Base-by-base conservation (phyloP, 1,284 basidiomycete species). In the Apiotrichum domesticum region DNA sequence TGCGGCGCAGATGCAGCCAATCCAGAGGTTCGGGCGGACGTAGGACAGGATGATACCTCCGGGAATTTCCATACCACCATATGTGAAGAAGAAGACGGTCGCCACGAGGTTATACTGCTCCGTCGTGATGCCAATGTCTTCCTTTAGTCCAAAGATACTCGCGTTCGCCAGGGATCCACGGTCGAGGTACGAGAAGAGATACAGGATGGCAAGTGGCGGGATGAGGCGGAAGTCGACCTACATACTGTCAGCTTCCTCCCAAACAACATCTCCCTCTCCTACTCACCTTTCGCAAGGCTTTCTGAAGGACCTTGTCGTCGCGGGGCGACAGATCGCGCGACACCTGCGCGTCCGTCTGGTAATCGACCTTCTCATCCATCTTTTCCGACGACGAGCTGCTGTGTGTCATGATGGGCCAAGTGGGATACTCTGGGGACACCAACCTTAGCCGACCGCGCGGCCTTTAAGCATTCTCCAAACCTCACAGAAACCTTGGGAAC, bases 171-270 rank as follows among this genome's bases (percentile, higher is more conserved):
- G 35, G 7, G 47, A 49, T 10, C 47, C 47, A 3, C 66, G 58
- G 56, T 67, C 66, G n/a, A 67, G 63, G 55, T 66, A 67, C 5
- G 54, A 61, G 54, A 67, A 57, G 13, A 66, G 59, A n/a, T 67
- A 67, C 7, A 73, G 58, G n/a, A 72, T 54, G 10, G 71, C 70
- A 34, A 72, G 56, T 49, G 70, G 65, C 1, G 68, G 69, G 43
- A 72, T 50, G 51, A 70, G 64, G 14, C 66, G 56, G 39, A 61
- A 55, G 51, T 72, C 70, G 21, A 72, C 57, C 51, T 70, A 9
- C 5, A 21, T 47, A 15, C 15, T 21, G 21, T 21, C 21, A 21
- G 21, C 21, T 21, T 21, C 21, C 21, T 21, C 21, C 21, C 21
- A 21, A 21, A 21, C 21, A 21, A 21, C 21, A 21, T 21, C 21